These are phyloP conservation scores for Fusarium cyanostomum DNA, from an alignment of 2,329 filamentous ascomycete species.

Conservation along the genomic window DNA sequence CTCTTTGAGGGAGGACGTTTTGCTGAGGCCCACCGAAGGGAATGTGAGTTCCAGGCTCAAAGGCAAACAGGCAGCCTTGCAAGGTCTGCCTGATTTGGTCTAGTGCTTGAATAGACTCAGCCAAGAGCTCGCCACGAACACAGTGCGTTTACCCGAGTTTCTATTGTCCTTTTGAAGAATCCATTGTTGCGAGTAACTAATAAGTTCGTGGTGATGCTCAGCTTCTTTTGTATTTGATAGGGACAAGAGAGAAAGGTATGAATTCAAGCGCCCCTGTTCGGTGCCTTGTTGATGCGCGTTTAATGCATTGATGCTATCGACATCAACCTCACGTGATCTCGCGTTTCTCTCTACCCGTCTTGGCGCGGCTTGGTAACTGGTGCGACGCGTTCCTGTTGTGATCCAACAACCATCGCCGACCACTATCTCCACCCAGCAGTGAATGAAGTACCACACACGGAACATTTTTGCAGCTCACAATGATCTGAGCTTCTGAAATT, in stretches of 20 bases:
- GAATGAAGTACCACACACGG: neutral
- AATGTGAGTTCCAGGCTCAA: constrained; percentile 18
- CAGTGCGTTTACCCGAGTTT: neutral
- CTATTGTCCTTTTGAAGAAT: neutral
- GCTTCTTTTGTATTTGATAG: neutral
- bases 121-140: constrained; percentile 4
- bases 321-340: constrained; percentile 34
- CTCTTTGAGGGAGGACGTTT: constrained; percentile 35
- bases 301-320: neutral
- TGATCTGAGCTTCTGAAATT: constrained; percentile 11
- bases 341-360: constrained; percentile 35
- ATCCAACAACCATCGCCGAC: neutral
- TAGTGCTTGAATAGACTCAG: constrained; percentile 17
- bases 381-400: constrained; percentile 21
- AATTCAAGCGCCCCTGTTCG: neutral
- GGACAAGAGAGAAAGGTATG: neutral
- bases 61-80: constrained; percentile 31
- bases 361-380: constrained; percentile 1
- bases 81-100: constrained; percentile 11
- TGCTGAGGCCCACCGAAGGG: constrained; percentile 31
- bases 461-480: neutral
- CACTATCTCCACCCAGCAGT: constrained; percentile 1
- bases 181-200: neutral
- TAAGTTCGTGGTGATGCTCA: too few species aligned
- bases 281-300: constrained; percentile 17